Evolutionary conservation across 495 filamentous ascomycete species (phyloP).

Genomic region (Podospora appendiculata): DNA sequence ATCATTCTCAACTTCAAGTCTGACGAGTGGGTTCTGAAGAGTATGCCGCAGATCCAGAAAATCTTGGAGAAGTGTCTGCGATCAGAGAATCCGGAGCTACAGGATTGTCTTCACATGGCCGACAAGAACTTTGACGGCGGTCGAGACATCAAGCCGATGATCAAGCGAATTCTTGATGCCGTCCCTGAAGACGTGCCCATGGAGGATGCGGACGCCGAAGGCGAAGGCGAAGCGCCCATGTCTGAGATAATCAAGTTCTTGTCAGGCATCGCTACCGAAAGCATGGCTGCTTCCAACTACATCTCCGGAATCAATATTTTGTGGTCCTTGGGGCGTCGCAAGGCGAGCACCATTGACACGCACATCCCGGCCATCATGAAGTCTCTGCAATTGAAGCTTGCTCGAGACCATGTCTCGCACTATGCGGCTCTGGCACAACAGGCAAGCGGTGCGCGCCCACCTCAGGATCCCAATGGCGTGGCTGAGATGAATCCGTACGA

Average conservation of each 20-base stretch:
- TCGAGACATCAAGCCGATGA: constrained; percentile 54
- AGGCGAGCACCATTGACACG: constrained; percentile 75
- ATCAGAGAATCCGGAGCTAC: constrained; percentile 80
- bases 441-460: constrained; percentile 24
- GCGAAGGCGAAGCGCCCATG: constrained; percentile 58
- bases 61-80: constrained; percentile 85
- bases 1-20: constrained; percentile 78
- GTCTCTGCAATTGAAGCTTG: constrained; percentile 83
- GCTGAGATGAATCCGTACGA: constrained; percentile 65
- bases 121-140: constrained; percentile 59
- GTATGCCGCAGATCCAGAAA: constrained; percentile 70
- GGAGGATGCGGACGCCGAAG: constrained; percentile 83
- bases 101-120: constrained; percentile 75
- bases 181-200: constrained; percentile 81
- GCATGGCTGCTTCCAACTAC: constrained; percentile 67
- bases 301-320: constrained; percentile 84
- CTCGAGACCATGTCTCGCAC: constrained; percentile 84
- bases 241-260: constrained; percentile 76
- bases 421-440: constrained; percentile 48
- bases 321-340: constrained; percentile 80
- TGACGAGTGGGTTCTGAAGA: constrained; percentile 81
- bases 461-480: constrained; percentile 39
- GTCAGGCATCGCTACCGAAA: constrained; percentile 73
- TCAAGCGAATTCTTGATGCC: constrained; percentile 81
- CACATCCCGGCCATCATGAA: constrained; percentile 89